Evolutionary conservation across 352 stramenopile species (phyloP).

Genomic region (Peronospora farinosa): DNA sequence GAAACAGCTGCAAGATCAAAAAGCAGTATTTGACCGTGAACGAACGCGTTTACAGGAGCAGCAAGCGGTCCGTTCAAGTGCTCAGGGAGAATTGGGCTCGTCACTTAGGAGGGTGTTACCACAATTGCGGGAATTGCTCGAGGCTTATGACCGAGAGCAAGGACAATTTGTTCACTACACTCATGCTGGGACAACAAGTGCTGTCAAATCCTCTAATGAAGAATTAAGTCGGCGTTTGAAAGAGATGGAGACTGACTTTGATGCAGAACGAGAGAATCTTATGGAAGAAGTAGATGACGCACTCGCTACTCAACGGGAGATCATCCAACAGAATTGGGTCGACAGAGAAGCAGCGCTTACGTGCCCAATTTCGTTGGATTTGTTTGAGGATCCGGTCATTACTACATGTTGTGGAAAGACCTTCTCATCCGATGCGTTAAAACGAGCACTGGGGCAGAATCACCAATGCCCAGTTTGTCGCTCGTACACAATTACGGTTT

Average conservation of each 20-base stretch:
- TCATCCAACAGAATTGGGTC: conserved; percentile 4
- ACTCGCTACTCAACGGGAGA: conserved; percentile 3
- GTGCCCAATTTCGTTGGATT: conserved; percentile 24
- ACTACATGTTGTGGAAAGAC: conserved; percentile 25
- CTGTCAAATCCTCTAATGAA: conserved; percentile 3
- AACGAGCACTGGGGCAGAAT: conserved; percentile 7
- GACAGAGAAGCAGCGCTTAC: conserved; percentile 16
- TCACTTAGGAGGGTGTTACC: conserved; percentile 12
- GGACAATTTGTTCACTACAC: neutral
- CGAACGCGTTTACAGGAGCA: conserved; percentile 7
- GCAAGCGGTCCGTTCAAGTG: conserved; percentile 2
- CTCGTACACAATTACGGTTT: conserved; percentile 3
- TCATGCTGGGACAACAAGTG: neutral
- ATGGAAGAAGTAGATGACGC: conserved; percentile 15
- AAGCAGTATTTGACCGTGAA: conserved; percentile 7
- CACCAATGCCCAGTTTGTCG: conserved; percentile 18
- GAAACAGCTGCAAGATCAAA: conserved; percentile 14
- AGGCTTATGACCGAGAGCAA: conserved; percentile 16
- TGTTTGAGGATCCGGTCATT: conserved; percentile 23
- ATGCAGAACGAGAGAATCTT: conserved; percentile 14
- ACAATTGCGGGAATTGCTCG: conserved; percentile 9
- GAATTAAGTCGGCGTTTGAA: conserved; percentile 3
- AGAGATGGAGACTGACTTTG: conserved; percentile 8
- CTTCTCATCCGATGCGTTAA: conserved; percentile 15
- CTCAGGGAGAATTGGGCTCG: conserved; percentile 5